These are phyloP conservation scores for Suhomyces chickasaworum DNA, from an alignment of 1,139 yeast species.

Conservation along the genomic window DNA sequence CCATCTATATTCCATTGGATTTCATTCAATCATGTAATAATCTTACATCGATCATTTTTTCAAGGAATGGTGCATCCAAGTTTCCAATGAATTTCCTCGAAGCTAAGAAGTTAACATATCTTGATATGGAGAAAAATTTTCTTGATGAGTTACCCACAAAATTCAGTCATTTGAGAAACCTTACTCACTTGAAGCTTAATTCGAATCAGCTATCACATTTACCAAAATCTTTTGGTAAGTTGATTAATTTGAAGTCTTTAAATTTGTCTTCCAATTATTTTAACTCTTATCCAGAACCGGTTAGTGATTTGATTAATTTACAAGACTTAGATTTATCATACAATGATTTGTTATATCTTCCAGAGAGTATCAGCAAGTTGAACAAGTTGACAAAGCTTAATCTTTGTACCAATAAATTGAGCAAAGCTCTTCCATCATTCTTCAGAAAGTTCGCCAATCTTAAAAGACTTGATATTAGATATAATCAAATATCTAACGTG, in stretches of 20 bases:
- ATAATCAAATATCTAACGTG: constrained; percentile 67
- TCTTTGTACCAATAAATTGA: constrained; percentile 71
- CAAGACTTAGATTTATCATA: constrained; percentile 79
- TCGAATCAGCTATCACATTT: constrained; percentile 70
- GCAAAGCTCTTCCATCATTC: constrained; percentile 56
- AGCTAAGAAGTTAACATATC: constrained; percentile 65
- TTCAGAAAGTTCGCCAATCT: constrained; percentile 57
- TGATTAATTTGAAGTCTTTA: constrained; percentile 58
- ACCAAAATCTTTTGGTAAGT: constrained; percentile 62
- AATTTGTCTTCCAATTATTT: constrained; percentile 84
- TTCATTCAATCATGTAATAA: constrained; percentile 83
- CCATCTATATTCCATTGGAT: constrained; percentile 79
- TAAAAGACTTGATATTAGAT: constrained; percentile 75
- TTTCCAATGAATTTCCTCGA: constrained; percentile 76
- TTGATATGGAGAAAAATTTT: constrained; percentile 80
- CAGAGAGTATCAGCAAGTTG: constrained; percentile 63
- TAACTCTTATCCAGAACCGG: constrained; percentile 64
- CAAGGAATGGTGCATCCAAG: constrained; percentile 69
- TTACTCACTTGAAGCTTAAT: constrained; percentile 62
- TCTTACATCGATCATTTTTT: constrained; percentile 65
- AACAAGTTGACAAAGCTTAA: constrained; percentile 65
- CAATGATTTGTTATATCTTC: constrained; percentile 65
- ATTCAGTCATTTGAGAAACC: constrained; percentile 53
- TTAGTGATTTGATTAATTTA: constrained; percentile 63
- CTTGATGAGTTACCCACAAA: constrained; percentile 62